Base-by-base conservation (phyloP, 768 basidiomycete species). In the Cyclocybe aegerita region DNA sequence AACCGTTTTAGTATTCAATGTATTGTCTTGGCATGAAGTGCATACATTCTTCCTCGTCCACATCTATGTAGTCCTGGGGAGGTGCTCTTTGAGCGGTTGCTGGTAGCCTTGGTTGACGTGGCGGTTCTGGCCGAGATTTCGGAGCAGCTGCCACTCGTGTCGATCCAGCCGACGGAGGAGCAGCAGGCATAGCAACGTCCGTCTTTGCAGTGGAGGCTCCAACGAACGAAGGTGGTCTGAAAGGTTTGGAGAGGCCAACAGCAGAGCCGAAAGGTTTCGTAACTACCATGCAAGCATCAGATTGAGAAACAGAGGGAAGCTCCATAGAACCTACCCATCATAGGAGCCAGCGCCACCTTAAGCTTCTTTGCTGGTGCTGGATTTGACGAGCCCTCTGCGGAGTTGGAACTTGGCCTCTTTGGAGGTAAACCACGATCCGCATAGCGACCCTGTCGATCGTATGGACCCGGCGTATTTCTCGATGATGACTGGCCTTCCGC, bases 191-290 rank as follows among this genome's bases (percentile, higher is more conserved):
- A 59, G 40, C 33, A 43, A 52, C 46, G 16, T 48, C 12, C 7
- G 17, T 32, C 11, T 2, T 34, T 17, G 51, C 58, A 15, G 50
- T 45, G 8, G 51, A 45, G 16, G 57, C 50, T 39, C 50, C 57
- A 12, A 60, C 50, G 23, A 59, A 61, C 7, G 69, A 73, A 1
- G 81, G 80, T 1, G 74, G 60, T 57, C 70, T 76, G 59, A 76
- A 77, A 2, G 83, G 83, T 59, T 80, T 84, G 38, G 59, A 50
- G 9, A 60, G 39, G 2, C 48, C 38, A 31, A 49, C 50, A 1
- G 50, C 51, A 70, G 58, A 60, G 15, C 40, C 46, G 38, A 52
- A 53, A 9, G 58, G 55, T 39, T 54, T 60, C 2, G 58, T 57
- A 4, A 57, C 58, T 60, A n/a, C 6, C 4, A 35, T 7, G 7